Percentiles rank a stretch among this genome's conserved stretches.
These are phyloP conservation scores for Heterobasidion irregulare DNA, from an alignment of 1,284 basidiomycete species.

Conservation along the genomic window DNA sequence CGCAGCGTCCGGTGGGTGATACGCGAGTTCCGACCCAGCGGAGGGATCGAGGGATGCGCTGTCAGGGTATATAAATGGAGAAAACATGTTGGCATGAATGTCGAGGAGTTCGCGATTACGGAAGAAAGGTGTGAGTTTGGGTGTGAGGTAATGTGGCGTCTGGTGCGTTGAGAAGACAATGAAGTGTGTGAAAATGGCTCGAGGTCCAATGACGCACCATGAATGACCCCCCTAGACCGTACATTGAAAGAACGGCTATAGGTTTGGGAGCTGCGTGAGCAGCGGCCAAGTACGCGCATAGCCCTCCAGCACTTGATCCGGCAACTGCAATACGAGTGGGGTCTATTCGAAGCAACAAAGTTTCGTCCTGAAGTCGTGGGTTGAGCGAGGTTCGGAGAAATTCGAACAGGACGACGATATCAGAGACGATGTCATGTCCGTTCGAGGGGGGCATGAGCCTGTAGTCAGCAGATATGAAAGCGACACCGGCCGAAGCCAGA, in stretches of 20 bases:
- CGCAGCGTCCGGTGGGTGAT: conserved; percentile 30
- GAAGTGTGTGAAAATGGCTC: neutral
- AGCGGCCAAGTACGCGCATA: conserved; percentile 56
- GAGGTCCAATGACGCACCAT: conserved; percentile 30
- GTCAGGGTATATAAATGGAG: conserved; percentile 24
- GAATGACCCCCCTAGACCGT: conserved; percentile 55
- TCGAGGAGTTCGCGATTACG: conserved; percentile 31
- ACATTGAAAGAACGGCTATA: conserved; percentile 45
- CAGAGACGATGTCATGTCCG: conserved; percentile 46
- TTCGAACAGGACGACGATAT: conserved; percentile 43
- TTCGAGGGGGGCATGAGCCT: conserved; percentile 48
- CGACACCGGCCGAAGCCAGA: conserved; percentile 32
- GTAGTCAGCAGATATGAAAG: conserved; percentile 56
- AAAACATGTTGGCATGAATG: conserved; percentile 14
- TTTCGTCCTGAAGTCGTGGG: conserved; percentile 2
- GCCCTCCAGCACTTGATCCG: conserved; percentile 54
- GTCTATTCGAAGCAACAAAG: conserved; percentile 24
- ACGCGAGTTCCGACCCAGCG: conserved; percentile 39
- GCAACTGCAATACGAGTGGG: conserved; percentile 37
- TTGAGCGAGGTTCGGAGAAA: conserved; percentile 32
- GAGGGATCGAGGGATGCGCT: conserved; percentile 19
- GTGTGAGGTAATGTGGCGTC: conserved; percentile 29
- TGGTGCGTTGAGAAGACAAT: conserved; percentile 6
- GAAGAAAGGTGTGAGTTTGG: conserved; percentile 31
- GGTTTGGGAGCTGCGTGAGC: conserved; percentile 43